Percentiles rank a stretch among this genome's conserved stretches.
Conservation (phyloP, 805 yeast genomes). For the Starmera pachycereana region DNA sequence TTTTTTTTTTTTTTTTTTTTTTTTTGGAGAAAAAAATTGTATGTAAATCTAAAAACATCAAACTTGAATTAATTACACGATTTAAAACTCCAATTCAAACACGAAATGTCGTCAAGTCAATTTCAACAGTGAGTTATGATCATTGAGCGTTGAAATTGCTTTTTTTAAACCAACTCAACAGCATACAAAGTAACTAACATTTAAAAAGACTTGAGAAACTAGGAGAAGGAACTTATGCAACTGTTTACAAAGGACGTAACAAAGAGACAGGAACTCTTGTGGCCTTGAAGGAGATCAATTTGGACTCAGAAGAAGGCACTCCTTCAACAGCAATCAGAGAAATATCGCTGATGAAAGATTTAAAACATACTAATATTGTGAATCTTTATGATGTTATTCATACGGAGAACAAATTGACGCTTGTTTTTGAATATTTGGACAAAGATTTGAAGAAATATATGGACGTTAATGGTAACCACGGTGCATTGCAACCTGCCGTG, state of each 20-base stretch:
- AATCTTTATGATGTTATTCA: constrained; percentile 92
- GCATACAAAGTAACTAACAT: background rate
- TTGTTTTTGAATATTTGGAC: constrained; percentile 91
- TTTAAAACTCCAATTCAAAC: too few species aligned
- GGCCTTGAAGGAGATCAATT: constrained; percentile 87
- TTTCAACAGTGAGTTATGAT: constrained; percentile 24
- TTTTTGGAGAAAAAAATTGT: too few species aligned
- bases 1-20: too few species aligned
- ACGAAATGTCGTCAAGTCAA: background rate
- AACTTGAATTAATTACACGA: too few species aligned
- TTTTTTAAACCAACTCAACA: background rate
- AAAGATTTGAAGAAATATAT: constrained; percentile 88
- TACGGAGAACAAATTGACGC: constrained; percentile 88
- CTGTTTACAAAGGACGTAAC: constrained; percentile 93
- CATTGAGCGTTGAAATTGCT: constrained; percentile 5
- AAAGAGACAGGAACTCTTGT: constrained; percentile 81
- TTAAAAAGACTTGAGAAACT: constrained; percentile 55
- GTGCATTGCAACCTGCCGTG: constrained; percentile 76
- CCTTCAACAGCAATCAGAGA: constrained; percentile 98
- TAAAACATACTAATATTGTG: constrained; percentile 87
- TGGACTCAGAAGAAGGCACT: constrained; percentile 94
- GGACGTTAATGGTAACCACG: constrained; percentile 82
- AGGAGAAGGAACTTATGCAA: constrained; percentile 96
- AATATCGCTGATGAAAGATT: constrained; percentile 89
- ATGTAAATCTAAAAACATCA: too few species aligned